Base-by-base conservation (phyloP, 768 basidiomycete species). In the Lentinula aciculospora region DNA sequence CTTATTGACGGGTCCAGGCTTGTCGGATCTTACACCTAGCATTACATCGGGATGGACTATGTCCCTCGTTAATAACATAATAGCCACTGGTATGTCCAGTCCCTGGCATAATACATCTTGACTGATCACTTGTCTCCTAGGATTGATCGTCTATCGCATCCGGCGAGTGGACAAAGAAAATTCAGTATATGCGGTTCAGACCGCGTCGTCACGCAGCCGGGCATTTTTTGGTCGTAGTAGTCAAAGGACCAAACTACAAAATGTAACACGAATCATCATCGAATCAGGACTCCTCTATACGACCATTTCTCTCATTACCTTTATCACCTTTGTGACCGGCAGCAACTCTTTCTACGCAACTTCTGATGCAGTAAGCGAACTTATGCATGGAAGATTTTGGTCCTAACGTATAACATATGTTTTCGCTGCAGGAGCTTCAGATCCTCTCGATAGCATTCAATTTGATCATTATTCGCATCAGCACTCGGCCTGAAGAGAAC, bases 381-480 rank as follows among this genome's bases (percentile, higher is more conserved):
- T n/a, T n/a, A 31, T 39, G 5, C 19, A 0, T 9, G 2, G 28
- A 27, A 1, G 17, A n/a, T 39, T n/a, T 32, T 28, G 48, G 19
- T 25, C 10, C 13, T 23, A 8, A 15, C 13, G 28, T n/a, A n/a
- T n/a, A 28, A 29, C 27, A 39, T 3, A 19, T 21, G 8, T n/a
- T 10, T n/a, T n/a, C 49, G 21, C 3, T 49, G 13, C 17, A 61
- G 60, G 46, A 60, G 13, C 48, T 62, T 17, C 53, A 56, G 53
- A 53, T 62, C 19, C 37, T 62, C 10, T 53, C 46, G 10, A 62
- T 62, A 29, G 53, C 61, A 15, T 62, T 60, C 58, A 62, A 62
- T 23, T 54, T 62, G 36, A 62, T 62, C 54, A 62, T 62, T 25
- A 60, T 59, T 25, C 58, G 61, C 12, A 32, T 56, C 8, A 50